Base-by-base conservation (phyloP, 768 basidiomycete species). In the Podaxis mareebaensis region DNA sequence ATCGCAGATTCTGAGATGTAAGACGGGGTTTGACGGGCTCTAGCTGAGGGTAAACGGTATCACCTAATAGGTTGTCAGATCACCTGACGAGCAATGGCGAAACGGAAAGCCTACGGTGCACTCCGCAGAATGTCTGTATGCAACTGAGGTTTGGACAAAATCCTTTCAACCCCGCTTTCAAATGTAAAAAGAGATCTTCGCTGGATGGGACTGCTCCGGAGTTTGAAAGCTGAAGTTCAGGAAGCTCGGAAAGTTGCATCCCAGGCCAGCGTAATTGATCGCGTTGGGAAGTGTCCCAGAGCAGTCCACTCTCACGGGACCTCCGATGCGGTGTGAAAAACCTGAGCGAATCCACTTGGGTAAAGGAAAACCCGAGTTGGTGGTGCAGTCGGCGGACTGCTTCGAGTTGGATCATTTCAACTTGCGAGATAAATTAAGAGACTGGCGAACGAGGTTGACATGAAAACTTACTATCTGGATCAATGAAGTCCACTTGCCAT, bases 81-180 rank as follows among this genome's bases (percentile, higher is more conserved):
- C 48, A 20, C 1, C 1, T 6, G 39, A 44, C 44, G 33, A 36
- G 39, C 13, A 8, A 36, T 17, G 46, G 36, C 15, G 7, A 53
- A 20, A 53, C 20, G 38, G 7, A 55, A 24, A 26, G 51, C 63
- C 4, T 67, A 74, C 73, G 51, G 58, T 85, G 85, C 0, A 76
- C 70, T 11, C 68, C 59, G 64, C 85, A 86, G 22, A 63, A 66
- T 0, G 77, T 69, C 15, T 73, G 67, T 4, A 84, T 53, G 48
- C 85, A 86, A 39, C 77, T 78, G 4, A 81, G 66, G 49, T 77
- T 81, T 4, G 79, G 77, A 64, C 85, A 86, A 56, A 85, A 85
- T 3, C 68, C 22, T 10, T 40, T 67, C 12, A 77, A 64, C 22
- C 73, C 73, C 4, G 73, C 72, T 13, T 70, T 66, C 30, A 84